Percentiles rank a stretch among this genome's conserved stretches.
Evolutionary conservation across 805 yeast species (phyloP).

Genomic region (Candida silvicultrix): DNA sequence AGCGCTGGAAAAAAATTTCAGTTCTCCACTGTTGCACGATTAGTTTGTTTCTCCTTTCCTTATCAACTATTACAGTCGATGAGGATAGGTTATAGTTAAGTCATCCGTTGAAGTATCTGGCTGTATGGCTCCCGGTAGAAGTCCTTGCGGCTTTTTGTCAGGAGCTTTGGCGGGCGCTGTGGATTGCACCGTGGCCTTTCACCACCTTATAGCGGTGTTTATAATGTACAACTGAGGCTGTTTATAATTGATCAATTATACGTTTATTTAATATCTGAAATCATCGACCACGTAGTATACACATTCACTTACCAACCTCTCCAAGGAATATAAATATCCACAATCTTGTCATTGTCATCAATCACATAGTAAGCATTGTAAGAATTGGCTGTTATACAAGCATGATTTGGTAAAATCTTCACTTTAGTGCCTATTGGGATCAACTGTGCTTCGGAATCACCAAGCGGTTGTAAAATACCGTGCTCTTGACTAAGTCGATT

Average conservation of each 20-base stretch:
- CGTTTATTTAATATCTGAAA: neutral
- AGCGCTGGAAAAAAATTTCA: neutral
- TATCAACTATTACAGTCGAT: constrained; percentile 56
- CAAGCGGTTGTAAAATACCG: constrained; percentile 54
- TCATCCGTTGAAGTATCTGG: constrained; percentile 34
- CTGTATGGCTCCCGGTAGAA: constrained; percentile 1
- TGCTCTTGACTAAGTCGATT: constrained; percentile 75
- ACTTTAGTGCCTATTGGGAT: constrained; percentile 52
- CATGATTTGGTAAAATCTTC: constrained; percentile 59
- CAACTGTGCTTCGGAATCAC: constrained; percentile 20
- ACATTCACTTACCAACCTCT: constrained; percentile 37
- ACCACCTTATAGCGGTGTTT: constrained; percentile 43
- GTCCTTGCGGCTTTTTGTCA: constrained; percentile 12
- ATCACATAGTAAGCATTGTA: constrained; percentile 47
- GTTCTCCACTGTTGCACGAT: neutral
- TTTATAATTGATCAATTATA: constrained; percentile 9
- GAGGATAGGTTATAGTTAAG: constrained; percentile 35
- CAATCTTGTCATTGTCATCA: constrained; percentile 41
- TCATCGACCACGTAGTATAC: no score
- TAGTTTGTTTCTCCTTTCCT: constrained; percentile 17
- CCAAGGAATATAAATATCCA: constrained; percentile 62
- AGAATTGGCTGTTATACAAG: constrained; percentile 64
- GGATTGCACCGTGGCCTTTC: constrained; percentile 46
- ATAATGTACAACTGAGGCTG: constrained; percentile 27
- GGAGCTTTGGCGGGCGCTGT: constrained; percentile 37